These are phyloP conservation scores for Aureobasidium sp. DNA, from an alignment of 2,329 filamentous ascomycete species.

Conservation along the genomic window DNA sequence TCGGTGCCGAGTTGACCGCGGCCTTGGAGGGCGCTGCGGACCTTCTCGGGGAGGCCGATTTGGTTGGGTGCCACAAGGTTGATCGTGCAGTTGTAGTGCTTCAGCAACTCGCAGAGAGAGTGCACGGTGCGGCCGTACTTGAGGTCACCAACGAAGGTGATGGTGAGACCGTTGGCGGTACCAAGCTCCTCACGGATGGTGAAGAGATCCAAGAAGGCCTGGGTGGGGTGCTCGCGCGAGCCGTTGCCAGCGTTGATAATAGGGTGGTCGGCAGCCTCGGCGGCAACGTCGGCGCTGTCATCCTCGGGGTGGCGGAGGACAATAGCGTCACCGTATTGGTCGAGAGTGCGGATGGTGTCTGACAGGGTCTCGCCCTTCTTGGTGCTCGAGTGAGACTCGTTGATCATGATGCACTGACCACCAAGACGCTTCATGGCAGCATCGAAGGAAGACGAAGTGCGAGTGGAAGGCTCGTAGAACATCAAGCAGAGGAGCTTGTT, in stretches of 20 bases:
- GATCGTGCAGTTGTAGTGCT: constrained; percentile 89
- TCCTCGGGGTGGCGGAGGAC: constrained; percentile 91
- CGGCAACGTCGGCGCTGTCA: constrained; percentile 68
- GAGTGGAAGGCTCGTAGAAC: constrained; percentile 96
- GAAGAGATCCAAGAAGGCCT: constrained; percentile 95
- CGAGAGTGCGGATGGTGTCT: constrained; percentile 87
- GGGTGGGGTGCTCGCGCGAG: constrained; percentile 90
- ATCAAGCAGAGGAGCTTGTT: constrained; percentile 81
- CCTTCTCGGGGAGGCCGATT: constrained; percentile 65
- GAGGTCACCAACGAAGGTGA: constrained; percentile 92
- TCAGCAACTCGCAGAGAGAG: constrained; percentile 85
- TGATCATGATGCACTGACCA: constrained; percentile 72
- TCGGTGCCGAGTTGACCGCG: constrained; percentile 72
- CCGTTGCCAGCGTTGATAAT: constrained; percentile 98
- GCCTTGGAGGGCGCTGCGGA: constrained; percentile 60
- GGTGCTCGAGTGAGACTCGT: constrained; percentile 77
- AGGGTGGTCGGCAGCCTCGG: constrained; percentile 80
- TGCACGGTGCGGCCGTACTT: constrained; percentile 91
- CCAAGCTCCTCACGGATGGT: constrained; percentile 97
- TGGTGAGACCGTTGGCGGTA: constrained; percentile 87
- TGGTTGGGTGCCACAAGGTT: constrained; percentile 81
- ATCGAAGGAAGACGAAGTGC: constrained; percentile 92
- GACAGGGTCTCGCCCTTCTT: constrained; percentile 91
- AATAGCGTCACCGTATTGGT: constrained; percentile 88
- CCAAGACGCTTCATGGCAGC: constrained; percentile 97